Conservation (phyloP, 306 rosid species). For the Inga laurina region DNA sequence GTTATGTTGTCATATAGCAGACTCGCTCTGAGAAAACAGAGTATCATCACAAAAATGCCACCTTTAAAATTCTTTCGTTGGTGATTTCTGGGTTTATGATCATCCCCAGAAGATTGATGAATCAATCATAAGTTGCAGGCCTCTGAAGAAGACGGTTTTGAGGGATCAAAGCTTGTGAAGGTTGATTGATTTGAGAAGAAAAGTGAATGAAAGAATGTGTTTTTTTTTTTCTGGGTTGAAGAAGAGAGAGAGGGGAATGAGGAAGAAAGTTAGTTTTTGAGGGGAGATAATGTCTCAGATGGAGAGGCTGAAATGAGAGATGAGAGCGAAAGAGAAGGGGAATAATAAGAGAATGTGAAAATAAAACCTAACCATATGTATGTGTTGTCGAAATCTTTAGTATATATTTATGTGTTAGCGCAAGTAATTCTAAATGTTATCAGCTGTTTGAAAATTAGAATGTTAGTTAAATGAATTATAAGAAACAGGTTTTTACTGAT, state of each 20-base stretch:
- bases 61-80: background rate
- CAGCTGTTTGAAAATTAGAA: background rate
- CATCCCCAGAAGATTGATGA: background rate
- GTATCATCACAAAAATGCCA: background rate
- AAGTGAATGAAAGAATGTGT: slow-evolving; percentile 12
- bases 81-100: background rate
- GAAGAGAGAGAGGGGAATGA: slow-evolving; percentile 20
- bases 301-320: slow-evolving; percentile 47
- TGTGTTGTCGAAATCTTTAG: slow-evolving; percentile 6
- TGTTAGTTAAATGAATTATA: background rate
- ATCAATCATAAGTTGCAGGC: background rate
- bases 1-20: background rate
- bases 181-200: background rate
- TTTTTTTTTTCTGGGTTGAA: slow-evolving; percentile 8
- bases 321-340: slow-evolving; percentile 57
- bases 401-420: background rate
- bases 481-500: background rate
- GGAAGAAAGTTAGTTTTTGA: slow-evolving; percentile 34
- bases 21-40: background rate
- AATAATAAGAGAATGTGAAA: slow-evolving; percentile 17
- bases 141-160: background rate
- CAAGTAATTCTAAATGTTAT: slow-evolving; percentile 11
- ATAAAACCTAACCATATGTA: background rate
- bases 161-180: background rate
- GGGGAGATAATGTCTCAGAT: slow-evolving; percentile 54